A percentile compares a stretch with the other conserved stretches of the same genome.
Evolutionary conservation across 148 eudicot genomes (phyloP).

Genomic region (Amaranthus palmeri): DNA sequence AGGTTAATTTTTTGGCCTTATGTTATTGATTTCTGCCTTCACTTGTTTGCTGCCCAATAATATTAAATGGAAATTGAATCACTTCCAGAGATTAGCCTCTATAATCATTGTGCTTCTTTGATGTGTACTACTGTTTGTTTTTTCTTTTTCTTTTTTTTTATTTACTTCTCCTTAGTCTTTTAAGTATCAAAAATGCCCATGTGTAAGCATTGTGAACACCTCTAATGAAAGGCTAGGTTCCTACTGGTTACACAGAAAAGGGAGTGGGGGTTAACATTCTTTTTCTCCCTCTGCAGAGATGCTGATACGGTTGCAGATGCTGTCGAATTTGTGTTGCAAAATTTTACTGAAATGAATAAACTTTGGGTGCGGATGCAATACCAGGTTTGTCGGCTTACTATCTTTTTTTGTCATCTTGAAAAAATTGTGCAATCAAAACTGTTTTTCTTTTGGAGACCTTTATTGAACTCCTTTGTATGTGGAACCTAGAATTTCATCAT

Average conservation of each 20-base stretch:
- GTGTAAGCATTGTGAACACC: neutral
- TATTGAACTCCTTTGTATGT: neutral
- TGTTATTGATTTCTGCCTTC: neutral
- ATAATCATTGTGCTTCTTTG: neutral
- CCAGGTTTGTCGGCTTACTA: slow-evolving; percentile 60
- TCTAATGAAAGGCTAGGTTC: neutral
- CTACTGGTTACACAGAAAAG: neutral
- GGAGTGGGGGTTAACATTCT: slow-evolving; percentile 17
- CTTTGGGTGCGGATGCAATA: slow-evolving; percentile 99
- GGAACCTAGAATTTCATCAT: neutral
- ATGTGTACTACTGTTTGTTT: neutral
- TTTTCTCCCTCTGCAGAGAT: slow-evolving; percentile 56
- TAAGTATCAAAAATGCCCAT: no score
- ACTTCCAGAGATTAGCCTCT: neutral
- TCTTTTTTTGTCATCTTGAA: slow-evolving; percentile 18
- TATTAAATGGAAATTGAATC: neutral
- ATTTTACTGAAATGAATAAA: slow-evolving; percentile 98
- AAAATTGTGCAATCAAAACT: neutral
- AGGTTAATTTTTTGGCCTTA: neutral
- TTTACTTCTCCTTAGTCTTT: no score
- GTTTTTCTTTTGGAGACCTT: neutral
- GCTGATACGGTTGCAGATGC: slow-evolving; percentile 85
- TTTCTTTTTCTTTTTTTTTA: neutral
- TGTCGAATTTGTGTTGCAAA: slow-evolving; percentile 93
- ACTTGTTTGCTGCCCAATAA: neutral